phyloP scores from a whole-genome alignment of 1,284 basidiomycete genomes.

The Tilletia horrida region DNA sequence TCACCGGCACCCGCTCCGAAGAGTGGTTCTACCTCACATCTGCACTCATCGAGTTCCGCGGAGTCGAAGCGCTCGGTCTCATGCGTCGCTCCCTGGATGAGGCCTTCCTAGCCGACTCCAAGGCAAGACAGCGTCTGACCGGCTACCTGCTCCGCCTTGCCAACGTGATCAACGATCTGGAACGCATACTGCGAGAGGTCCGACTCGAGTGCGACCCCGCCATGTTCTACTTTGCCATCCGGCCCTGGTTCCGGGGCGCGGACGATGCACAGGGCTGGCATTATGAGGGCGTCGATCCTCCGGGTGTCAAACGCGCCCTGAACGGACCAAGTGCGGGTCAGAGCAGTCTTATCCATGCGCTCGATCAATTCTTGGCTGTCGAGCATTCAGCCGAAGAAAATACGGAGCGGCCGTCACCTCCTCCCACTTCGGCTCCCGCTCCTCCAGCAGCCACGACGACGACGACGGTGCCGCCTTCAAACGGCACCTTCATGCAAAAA shows the following conservation, averaged over 20 bases:
- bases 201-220: slow-evolving; percentile 72
- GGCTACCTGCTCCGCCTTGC: slow-evolving; percentile 68
- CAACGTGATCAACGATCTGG: slow-evolving; percentile 62
- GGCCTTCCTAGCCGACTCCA: slow-evolving; percentile 77
- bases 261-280: slow-evolving; percentile 73
- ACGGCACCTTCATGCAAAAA: slow-evolving; percentile 49
- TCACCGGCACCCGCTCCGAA: slow-evolving; percentile 80
- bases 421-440: too few species aligned
- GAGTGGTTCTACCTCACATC: slow-evolving; percentile 85
- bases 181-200: slow-evolving; percentile 56
- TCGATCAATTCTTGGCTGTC: slow-evolving; percentile 84
- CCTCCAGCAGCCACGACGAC: slow-evolving; percentile 17
- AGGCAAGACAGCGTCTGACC: slow-evolving; percentile 61
- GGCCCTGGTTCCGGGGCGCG: slow-evolving; percentile 88
- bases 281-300: slow-evolving; percentile 71
- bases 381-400: slow-evolving; percentile 61
- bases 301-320: slow-evolving; percentile 59
- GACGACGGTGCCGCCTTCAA: slow-evolving; percentile 16
- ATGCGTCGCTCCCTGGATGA: slow-evolving; percentile 90
- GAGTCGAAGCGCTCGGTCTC: slow-evolving; percentile 75
- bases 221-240: slow-evolving; percentile 76
- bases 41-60: slow-evolving; percentile 84
- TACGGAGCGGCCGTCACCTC: background rate
- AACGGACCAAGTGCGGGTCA: slow-evolving; percentile 89
- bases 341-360: slow-evolving; percentile 78